These are phyloP conservation scores for Alternaria solani DNA, from an alignment of 2,329 filamentous ascomycete species.

Conservation along the genomic window DNA sequence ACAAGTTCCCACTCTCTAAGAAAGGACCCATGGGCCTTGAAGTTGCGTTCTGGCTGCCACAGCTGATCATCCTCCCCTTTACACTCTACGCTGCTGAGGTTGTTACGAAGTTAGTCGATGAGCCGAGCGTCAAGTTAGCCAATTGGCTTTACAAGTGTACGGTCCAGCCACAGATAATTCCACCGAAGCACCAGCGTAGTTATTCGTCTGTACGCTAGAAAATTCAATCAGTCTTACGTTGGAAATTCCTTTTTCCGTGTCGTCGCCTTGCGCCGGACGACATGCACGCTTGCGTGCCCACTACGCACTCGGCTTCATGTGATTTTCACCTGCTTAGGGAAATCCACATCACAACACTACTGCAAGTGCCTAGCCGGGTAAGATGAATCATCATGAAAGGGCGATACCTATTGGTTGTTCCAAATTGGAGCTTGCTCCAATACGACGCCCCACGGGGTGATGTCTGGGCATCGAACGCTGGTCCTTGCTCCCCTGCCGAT, in stretches of 20 bases:
- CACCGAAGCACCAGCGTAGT: slow-evolving; percentile 15
- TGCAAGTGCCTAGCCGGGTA: slow-evolving; percentile 2
- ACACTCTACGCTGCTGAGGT: slow-evolving; percentile 46
- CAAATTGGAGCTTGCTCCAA: slow-evolving; percentile 25
- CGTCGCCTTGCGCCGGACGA: not conserved
- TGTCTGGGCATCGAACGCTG: slow-evolving; percentile 9
- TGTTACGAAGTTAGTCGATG: slow-evolving; percentile 47
- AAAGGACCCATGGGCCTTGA: slow-evolving; percentile 65
- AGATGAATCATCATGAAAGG: not conserved
- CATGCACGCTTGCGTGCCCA: not conserved
- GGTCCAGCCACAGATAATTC: slow-evolving; percentile 26
- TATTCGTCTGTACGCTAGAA: slow-evolving; percentile 9
- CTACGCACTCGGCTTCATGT: slow-evolving; percentile 24
- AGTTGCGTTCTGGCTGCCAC: slow-evolving; percentile 65
- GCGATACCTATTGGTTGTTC: slow-evolving; percentile 21
- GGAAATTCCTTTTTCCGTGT: not conserved
- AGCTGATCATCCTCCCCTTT: slow-evolving; percentile 58
- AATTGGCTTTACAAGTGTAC: slow-evolving; percentile 64
- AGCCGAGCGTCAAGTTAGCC: slow-evolving; percentile 63
- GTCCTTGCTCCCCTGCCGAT: slow-evolving; percentile 13
- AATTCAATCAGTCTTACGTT: not conserved
- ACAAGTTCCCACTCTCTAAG: slow-evolving; percentile 63
- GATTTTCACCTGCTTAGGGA: slow-evolving; percentile 1
- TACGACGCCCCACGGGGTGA: slow-evolving; percentile 15
- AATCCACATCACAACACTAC: slow-evolving; percentile 7